These are phyloP conservation scores for Dendrothele bispora DNA, from an alignment of 768 basidiomycete genomes.

Conservation along the genomic window DNA sequence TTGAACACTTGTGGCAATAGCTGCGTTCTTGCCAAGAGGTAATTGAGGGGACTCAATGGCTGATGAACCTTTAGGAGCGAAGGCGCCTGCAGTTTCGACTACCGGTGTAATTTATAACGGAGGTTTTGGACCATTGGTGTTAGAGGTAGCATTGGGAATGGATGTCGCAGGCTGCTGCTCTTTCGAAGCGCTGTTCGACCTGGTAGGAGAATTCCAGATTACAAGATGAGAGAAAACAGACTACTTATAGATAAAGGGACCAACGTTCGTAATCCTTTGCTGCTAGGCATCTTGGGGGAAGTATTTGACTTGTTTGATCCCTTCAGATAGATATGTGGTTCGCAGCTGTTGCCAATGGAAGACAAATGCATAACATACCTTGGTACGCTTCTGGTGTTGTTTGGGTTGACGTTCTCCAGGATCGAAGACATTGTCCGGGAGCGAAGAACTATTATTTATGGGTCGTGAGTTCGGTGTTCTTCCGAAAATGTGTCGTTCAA, in stretches of 20 bases:
- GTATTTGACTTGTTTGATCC: constrained; percentile 61
- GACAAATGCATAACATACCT: constrained; percentile 40
- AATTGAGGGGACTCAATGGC: constrained; percentile 61
- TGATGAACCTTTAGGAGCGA: constrained; percentile 40
- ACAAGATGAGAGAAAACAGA: constrained; percentile 27
- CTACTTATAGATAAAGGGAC: constrained; percentile 35
- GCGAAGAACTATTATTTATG: constrained; percentile 70
- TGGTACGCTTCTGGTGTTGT: constrained; percentile 70
- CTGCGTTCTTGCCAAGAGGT: constrained; percentile 60
- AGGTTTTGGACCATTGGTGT: constrained; percentile 39
- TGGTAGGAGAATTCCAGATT: constrained; percentile 29
- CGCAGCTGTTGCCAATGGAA: no score
- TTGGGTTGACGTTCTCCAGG: constrained; percentile 77
- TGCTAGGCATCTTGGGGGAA: constrained; percentile 72
- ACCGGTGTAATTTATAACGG: constrained; percentile 29
- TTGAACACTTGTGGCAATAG: constrained; percentile 49
- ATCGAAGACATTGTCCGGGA: constrained; percentile 85
- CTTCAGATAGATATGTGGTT: constrained; percentile 24
- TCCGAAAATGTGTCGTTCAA: constrained; percentile 14
- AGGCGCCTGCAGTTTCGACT: constrained; percentile 36
- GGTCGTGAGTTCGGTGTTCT: no score
- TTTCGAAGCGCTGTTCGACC: constrained; percentile 34
- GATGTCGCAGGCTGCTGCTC: no score
- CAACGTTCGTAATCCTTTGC: constrained; percentile 75
- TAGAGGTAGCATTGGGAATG: no score